These are phyloP conservation scores for Salix caprea DNA, from an alignment of 345 rosid species.

Conservation along the genomic window DNA sequence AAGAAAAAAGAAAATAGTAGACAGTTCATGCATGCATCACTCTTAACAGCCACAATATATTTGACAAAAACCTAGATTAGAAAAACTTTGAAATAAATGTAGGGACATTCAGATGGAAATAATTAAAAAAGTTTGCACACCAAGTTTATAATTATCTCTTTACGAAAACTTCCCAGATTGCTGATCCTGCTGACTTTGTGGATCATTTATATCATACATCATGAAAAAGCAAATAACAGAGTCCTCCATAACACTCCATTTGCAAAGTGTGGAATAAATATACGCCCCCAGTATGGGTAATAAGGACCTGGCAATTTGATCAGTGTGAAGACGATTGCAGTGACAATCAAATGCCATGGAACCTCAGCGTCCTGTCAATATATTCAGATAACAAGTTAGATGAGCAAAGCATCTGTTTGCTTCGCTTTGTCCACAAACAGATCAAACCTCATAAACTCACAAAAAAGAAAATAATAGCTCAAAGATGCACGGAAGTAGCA, in stretches of 20 bases:
- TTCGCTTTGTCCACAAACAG: not conserved
- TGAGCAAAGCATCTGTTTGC: not conserved
- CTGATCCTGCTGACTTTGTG: conserved; percentile 17
- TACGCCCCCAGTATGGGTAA: conserved; percentile 84
- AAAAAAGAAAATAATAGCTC: not conserved
- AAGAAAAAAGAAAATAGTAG: too few relatives aligned
- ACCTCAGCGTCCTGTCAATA: conserved; percentile 70
- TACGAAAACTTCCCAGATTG: too few relatives aligned
- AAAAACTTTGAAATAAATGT: too few relatives aligned
- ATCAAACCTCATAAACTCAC: not conserved
- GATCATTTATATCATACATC: conserved; percentile 54
- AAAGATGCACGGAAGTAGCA: not conserved
- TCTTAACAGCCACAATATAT: too few relatives aligned
- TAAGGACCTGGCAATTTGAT: conserved; percentile 79
- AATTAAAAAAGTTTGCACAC: too few relatives aligned
- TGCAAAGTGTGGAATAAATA: conserved; percentile 72
- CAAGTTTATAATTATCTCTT: too few relatives aligned
- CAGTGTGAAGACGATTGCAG: conserved; percentile 52
- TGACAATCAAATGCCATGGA: conserved; percentile 79
- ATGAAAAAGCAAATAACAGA: conserved; percentile 45
- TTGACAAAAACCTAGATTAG: too few relatives aligned
- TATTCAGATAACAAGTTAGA: conserved; percentile 12
- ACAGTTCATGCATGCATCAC: too few relatives aligned
- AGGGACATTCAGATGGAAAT: too few relatives aligned
- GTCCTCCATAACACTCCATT: conserved; percentile 71